These are phyloP conservation scores for Pseudoscleropodium purum DNA, from an alignment of 225 moss, liverwort and hornwort genomes.

Conservation along the genomic window DNA sequence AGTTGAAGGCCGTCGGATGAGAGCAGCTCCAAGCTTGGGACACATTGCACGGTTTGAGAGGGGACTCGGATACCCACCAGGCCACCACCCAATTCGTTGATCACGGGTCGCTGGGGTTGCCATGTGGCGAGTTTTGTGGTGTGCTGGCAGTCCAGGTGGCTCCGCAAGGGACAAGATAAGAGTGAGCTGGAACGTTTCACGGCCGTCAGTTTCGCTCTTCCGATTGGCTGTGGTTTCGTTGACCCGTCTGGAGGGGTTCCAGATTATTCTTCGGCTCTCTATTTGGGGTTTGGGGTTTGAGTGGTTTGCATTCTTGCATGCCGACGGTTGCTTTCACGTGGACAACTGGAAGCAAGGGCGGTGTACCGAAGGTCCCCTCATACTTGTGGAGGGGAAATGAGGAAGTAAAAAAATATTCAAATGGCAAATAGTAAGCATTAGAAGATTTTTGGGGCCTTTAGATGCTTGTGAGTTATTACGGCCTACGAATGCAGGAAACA, in stretches of 20 bases:
- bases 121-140: not conserved
- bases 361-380: not conserved
- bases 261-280: not conserved
- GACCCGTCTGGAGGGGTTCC: not conserved
- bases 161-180: not conserved
- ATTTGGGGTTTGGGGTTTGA: not conserved
- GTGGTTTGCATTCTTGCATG: not conserved
- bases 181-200: not conserved
- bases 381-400: not conserved
- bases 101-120: not conserved
- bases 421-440: not conserved
- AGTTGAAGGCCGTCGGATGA: not conserved
- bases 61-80: not conserved
- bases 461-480: too few species aligned
- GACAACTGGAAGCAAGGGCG: not conserved
- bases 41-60: conserved; percentile 1
- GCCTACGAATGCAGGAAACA: too few species aligned
- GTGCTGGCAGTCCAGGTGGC: not conserved
- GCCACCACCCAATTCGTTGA: not conserved
- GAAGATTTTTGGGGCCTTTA: too few species aligned
- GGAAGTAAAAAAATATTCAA: too few species aligned
- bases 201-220: not conserved
- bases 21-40: not conserved
- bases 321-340: not conserved
- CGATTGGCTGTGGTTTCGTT: not conserved